A percentile compares a stretch with the other conserved stretches of the same genome.
These are phyloP conservation scores for Arthroderma uncinatum DNA, from an alignment of 2,329 filamentous ascomycete species.

Conservation along the genomic window DNA sequence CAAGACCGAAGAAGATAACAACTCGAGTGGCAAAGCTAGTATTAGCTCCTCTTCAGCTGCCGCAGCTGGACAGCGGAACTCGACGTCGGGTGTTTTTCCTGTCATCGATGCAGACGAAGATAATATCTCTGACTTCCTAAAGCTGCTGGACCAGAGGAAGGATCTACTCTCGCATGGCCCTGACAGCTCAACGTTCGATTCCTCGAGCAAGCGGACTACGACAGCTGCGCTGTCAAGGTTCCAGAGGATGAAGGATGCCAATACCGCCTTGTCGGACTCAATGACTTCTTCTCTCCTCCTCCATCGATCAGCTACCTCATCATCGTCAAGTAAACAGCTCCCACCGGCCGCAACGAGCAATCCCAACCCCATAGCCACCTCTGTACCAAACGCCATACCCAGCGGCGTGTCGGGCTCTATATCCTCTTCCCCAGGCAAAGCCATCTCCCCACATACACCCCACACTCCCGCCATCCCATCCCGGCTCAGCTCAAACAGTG, in stretches of 20 bases:
- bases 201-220: constrained; percentile 58
- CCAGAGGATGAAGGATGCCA: constrained; percentile 78
- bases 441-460: constrained; percentile 77
- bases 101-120: constrained; percentile 72
- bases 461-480: constrained; percentile 91
- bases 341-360: constrained; percentile 52
- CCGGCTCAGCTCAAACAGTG: constrained; percentile 81
- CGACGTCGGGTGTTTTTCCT: constrained; percentile 58
- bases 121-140: constrained; percentile 86
- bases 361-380: constrained; percentile 47
- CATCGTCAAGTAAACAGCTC: constrained; percentile 64
- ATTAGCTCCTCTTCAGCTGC: constrained; percentile 38
- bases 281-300: constrained; percentile 83
- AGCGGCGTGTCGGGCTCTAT: constrained; percentile 43
- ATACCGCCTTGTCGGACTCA: constrained; percentile 79
- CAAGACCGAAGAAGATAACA: constrained; percentile 40
- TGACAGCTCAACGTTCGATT: constrained; percentile 46
- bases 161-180: constrained; percentile 55
- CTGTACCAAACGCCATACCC: neutral
- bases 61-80: neutral
- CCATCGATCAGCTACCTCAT: constrained; percentile 52
- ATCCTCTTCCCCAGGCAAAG: constrained; percentile 81
- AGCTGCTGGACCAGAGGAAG: constrained; percentile 75
- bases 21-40: constrained; percentile 48
- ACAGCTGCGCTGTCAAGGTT: constrained; percentile 74